Evolutionary conservation across 805 yeast species (phyloP).

Genomic region (Kockiozyma suomiensis): DNA sequence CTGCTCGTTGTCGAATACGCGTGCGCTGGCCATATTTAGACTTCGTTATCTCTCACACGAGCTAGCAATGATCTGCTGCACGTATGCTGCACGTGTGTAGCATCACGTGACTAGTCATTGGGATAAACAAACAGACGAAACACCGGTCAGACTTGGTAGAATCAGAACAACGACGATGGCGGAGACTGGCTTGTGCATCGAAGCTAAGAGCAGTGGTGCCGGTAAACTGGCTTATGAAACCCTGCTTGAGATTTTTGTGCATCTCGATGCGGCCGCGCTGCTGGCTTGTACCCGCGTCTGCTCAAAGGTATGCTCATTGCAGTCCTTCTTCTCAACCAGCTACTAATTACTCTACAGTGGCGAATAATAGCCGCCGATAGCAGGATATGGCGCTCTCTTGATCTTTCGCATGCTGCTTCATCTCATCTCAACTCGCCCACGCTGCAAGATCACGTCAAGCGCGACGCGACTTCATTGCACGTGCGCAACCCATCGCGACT

Average conservation of each 20-base stretch:
- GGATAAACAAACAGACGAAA: too few relatives aligned
- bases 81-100: neutral
- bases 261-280: constrained; percentile 4
- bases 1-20: too few relatives aligned
- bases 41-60: neutral
- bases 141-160: too few relatives aligned
- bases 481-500: neutral
- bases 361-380: neutral
- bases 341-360: neutral
- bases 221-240: constrained; percentile 13
- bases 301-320: neutral
- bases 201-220: neutral
- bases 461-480: neutral
- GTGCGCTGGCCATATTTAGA: neutral
- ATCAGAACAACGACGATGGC: too few relatives aligned
- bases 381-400: neutral
- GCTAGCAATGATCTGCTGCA: neutral
- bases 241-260: constrained; percentile 7
- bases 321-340: neutral
- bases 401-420: neutral
- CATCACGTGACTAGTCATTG: neutral
- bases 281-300: neutral
- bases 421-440: neutral
- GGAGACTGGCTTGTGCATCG: too few relatives aligned
- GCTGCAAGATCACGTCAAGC: neutral